Evolutionary conservation across 164 flowering plant species (phyloP).

Genomic region (Hamamelis virginiana): DNA sequence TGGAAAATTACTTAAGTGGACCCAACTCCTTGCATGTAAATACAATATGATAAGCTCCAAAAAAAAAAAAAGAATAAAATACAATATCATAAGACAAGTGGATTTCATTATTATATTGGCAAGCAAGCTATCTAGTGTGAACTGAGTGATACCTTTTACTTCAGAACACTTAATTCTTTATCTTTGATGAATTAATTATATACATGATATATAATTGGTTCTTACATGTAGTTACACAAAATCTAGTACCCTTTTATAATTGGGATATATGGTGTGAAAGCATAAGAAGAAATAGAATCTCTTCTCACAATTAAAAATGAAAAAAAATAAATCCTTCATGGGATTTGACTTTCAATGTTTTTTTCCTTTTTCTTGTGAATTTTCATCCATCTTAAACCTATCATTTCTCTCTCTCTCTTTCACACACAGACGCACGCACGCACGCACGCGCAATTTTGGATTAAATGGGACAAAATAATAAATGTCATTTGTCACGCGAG

Average conservation of each 20-base stretch:
- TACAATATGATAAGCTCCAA: no score
- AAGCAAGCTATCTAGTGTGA: slow-evolving; percentile 22
- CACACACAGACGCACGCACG: no score
- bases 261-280: slow-evolving; percentile 14
- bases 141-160: slow-evolving; percentile 11
- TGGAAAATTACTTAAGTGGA: neutral
- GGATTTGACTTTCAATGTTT: neutral
- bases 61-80: no score
- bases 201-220: neutral
- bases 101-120: slow-evolving; percentile 1
- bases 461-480: no score
- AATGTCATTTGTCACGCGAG: no score
- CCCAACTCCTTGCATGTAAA: neutral
- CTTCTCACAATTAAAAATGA: neutral
- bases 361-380: no score
- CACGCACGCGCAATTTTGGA: no score
- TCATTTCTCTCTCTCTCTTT: no score
- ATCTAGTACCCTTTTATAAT: neutral
- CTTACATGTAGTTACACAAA: neutral
- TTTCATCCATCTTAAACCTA: no score
- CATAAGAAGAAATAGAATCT: slow-evolving; percentile 11
- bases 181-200: neutral
- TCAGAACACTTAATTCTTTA: neutral
- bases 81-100: slow-evolving; percentile 1
- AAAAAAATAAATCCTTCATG: neutral